Base-by-base conservation (phyloP, 257 asterid genomes). In the Przewalskia tangutica region DNA sequence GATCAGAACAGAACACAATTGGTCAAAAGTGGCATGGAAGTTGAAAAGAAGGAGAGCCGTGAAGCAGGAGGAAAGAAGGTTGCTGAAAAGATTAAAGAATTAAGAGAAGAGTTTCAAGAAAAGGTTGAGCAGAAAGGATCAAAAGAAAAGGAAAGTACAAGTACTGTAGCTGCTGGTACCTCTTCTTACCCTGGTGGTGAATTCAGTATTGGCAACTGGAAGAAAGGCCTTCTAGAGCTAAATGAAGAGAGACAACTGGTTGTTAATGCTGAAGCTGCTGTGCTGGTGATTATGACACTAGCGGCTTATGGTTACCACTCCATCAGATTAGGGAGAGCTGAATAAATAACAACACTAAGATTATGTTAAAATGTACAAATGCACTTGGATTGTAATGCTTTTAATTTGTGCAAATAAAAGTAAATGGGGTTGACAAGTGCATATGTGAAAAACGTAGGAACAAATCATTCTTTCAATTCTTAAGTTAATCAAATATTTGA, bases 221-320 rank as follows among this genome's bases (percentile, higher is more conserved):
- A 75, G 80, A 86, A 84, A 82, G 89, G 87, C 59, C 46, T 90
- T 64, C 53, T 83, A 2, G 90, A 84, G 64, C 81, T 84, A 20
- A 86, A 86, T 56, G 97, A 91, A 83, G 97, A 91, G 67, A 86
- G 89, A 81, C 93, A 87, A 63, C 60, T 91, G 88, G 82, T 95
- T 85, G 92, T 92, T 82, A 93, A 91, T 81, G 85, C 91, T 83
- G 97, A 93, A 14, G 97, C 63, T 0, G 95, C 95, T 1, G 89
- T 89, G 88, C 87, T 93, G 32, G 95, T 93, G 27, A 86, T 92
- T 32, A 86, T 89, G 83, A 88, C 95, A 5, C 82, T 95, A 10
- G 91, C 92, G 12, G 91, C 91, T 77, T 90, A 88, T 48, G 84
- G 87, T 71, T 86, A 90, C 81, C 86, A 88, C 90, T 75, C 62